phyloP scores from a whole-genome alignment of 495 filamentous ascomycete genomes.

The Trichoderma reesei region DNA sequence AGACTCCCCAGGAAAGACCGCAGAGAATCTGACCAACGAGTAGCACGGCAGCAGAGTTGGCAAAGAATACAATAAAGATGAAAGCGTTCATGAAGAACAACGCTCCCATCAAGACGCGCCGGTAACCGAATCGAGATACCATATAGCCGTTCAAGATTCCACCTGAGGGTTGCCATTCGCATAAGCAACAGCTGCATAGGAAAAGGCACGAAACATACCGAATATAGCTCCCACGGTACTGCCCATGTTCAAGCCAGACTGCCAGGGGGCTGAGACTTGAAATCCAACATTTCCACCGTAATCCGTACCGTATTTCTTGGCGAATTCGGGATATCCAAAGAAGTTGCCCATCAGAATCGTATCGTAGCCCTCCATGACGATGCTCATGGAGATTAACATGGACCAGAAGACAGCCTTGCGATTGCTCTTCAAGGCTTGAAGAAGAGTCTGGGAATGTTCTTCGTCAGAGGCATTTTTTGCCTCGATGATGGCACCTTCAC shows the following conservation, averaged over 20 bases:
- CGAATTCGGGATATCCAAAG: conserved; percentile 27
- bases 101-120: conserved; percentile 31
- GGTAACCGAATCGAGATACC: conserved; percentile 38
- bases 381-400: conserved; percentile 30
- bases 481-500: conserved; percentile 19
- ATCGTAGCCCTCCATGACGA: conserved; percentile 17
- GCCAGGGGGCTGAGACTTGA: conserved; percentile 22
- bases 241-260: conserved; percentile 22
- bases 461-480: conserved; percentile 29
- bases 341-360: conserved; percentile 22
- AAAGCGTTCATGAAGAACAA: conserved; percentile 35
- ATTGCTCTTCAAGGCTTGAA: conserved; percentile 34
- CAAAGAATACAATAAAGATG: conserved; percentile 49
- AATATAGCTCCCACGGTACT: conserved; percentile 23
- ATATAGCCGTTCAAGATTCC: conserved; percentile 38
- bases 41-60: conserved; percentile 46
- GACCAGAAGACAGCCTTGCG: conserved; percentile 37
- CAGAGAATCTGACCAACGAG: conserved; percentile 58
- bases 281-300: conserved; percentile 18
- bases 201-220: conserved; percentile 14
- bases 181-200: background rate
- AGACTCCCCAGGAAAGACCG: conserved; percentile 55
- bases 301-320: conserved; percentile 20
- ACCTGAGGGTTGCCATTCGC: conserved; percentile 17
- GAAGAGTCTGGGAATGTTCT: conserved; percentile 34